Base-by-base conservation (phyloP, 768 basidiomycete species). In the Termitomyces sp. region DNA sequence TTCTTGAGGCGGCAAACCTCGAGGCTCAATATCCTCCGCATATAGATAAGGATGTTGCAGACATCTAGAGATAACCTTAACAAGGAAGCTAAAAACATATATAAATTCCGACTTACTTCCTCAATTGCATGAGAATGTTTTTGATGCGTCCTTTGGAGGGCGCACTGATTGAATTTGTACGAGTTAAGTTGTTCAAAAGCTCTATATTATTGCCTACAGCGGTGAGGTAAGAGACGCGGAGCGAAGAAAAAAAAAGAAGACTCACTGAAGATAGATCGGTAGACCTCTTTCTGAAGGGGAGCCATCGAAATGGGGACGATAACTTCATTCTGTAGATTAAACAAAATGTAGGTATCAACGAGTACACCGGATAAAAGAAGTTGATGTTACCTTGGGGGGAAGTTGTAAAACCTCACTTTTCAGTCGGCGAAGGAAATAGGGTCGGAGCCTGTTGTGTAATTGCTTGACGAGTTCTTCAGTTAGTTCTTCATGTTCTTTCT, bases 21-120 rank as follows among this genome's bases (percentile, higher is more conserved):
- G 74, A 50, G 90, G 87, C 62, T 97, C 95, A 21, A 98, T 87
- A 43, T 85, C 84, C 52, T 83, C 78, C 12, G 83, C 85, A 54
- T 91, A 86, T 49, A 96, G 78, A 66, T 96, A 96, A 0, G 94
- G 94, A 69, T 97, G 94, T 72, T 96, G 94, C 15, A 94, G 71
- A 68, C 91, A 93, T 71, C 91, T 93, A 51, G 2, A 40, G 41
- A 47, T 47, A 50, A 19, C n/a, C 28, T 51, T 56, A 15, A 55
- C 33, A 23, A 54, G 31, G 35, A 42, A 50, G 19, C 6, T 45
- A 21, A 23, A 26, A 47, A 14, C 17, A 40, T 10, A 12, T 37
- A 31, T 46, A 14, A 37, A 45, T 46, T 44, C 12, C 48, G 30
- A 70, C 86, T 55, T 64, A 91, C 90, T 93, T 94, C 61, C 92